Evolutionary conservation across 331 rosid species (phyloP).

Genomic region (Pyrus hybrid): DNA sequence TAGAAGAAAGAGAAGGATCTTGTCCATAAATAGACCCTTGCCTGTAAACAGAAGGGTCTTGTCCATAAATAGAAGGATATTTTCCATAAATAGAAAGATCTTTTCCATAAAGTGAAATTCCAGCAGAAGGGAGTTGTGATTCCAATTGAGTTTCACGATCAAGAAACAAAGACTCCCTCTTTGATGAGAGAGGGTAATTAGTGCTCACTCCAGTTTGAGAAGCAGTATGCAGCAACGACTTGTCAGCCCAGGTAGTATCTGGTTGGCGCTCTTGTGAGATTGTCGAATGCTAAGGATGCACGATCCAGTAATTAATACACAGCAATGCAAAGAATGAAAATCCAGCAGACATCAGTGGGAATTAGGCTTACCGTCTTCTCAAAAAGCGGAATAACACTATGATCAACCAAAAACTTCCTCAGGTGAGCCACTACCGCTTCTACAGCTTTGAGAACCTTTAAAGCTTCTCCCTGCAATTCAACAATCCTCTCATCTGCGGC

Average conservation of each 20-base stretch:
- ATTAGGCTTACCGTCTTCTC: constrained; percentile 63
- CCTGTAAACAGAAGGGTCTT: constrained; percentile 28
- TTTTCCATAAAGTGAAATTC: constrained; percentile 59
- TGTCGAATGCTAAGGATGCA: constrained; percentile 38
- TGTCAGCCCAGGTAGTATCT: constrained; percentile 57
- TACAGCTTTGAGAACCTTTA: constrained; percentile 67
- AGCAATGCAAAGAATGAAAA: constrained; percentile 8
- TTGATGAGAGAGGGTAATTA: constrained; percentile 40
- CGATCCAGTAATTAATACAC: not conserved
- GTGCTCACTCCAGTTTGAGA: constrained; percentile 43
- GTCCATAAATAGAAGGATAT: constrained; percentile 52
- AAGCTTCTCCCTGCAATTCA: constrained; percentile 79
- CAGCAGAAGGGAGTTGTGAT: constrained; percentile 47
- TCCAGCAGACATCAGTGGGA: not conserved
- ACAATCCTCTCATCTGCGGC: constrained; percentile 78
- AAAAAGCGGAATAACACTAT: constrained; percentile 75
- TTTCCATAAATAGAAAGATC: constrained; percentile 62
- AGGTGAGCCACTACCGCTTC: constrained; percentile 86
- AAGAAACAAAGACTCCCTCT: constrained; percentile 55
- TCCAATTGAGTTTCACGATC: constrained; percentile 67
- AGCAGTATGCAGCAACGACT: constrained; percentile 36
- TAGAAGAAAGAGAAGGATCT: constrained; percentile 48
- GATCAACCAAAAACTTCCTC: constrained; percentile 87
- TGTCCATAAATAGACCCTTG: constrained; percentile 46
- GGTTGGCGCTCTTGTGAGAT: constrained; percentile 54